These are phyloP conservation scores for Brettanomyces anomalus DNA, from an alignment of 805 yeast species.

Conservation along the genomic window DNA sequence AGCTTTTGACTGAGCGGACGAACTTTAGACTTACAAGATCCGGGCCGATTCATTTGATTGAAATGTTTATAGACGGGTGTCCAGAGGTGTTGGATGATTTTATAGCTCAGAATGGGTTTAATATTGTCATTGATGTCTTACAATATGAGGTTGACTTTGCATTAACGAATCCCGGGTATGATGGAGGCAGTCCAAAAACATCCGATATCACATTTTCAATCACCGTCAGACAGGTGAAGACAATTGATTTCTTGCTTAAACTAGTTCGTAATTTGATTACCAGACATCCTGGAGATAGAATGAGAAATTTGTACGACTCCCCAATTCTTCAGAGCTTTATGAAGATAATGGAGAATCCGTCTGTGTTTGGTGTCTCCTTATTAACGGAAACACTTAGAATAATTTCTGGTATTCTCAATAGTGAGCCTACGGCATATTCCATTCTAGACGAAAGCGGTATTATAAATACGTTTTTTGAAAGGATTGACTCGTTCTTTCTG, in stretches of 20 bases:
- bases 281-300: constrained; percentile 74
- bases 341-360: constrained; percentile 45
- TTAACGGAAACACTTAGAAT: constrained; percentile 54
- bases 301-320: constrained; percentile 81
- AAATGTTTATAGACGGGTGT: constrained; percentile 32
- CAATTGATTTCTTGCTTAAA: constrained; percentile 51
- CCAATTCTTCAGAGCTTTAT: constrained; percentile 58
- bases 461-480: constrained; percentile 52
- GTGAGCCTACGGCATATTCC: constrained; percentile 83
- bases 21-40: constrained; percentile 48
- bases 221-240: constrained; percentile 50
- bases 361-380: constrained; percentile 58
- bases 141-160: constrained; percentile 60
- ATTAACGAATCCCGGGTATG: constrained; percentile 45
- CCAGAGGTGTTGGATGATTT: constrained; percentile 54
- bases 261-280: constrained; percentile 55
- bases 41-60: constrained; percentile 53
- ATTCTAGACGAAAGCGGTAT: constrained; percentile 72
- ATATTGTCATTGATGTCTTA: constrained; percentile 47
- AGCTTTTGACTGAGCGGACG: constrained; percentile 46
- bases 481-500: constrained; percentile 46
- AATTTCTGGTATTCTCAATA: constrained; percentile 65
- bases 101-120: constrained; percentile 58
- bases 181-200: constrained; percentile 46
- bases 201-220: constrained; percentile 41